These are phyloP conservation scores for Piper betle DNA, from an alignment of 164 flowering plant species.

Conservation along the genomic window DNA sequence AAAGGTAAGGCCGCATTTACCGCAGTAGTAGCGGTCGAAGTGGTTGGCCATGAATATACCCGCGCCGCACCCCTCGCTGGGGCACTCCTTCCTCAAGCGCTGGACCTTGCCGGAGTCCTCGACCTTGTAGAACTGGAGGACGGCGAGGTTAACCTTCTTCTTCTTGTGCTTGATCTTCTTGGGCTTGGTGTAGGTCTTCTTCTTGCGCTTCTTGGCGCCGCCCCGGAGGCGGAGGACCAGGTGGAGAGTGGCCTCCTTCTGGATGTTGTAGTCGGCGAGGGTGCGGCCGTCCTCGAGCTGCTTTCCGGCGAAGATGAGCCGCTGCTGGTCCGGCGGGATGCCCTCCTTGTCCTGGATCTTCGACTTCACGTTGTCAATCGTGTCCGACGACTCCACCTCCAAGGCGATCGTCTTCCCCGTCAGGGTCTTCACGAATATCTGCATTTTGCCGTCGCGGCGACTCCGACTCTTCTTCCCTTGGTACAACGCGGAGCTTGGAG, in stretches of 20 bases:
- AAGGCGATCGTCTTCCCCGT: no score
- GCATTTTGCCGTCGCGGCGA: no score
- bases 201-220: constrained; percentile 54
- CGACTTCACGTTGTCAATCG: no score
- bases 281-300: constrained; percentile 55
- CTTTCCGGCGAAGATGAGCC: constrained; percentile 27
- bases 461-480: no score
- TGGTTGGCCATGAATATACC: constrained; percentile 68
- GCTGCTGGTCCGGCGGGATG: no score
- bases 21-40: constrained; percentile 45
- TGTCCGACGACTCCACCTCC: no score
- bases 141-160: constrained; percentile 58
- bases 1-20: no score
- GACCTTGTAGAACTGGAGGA: constrained; percentile 54
- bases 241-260: constrained; percentile 37
- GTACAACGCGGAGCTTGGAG: no score
- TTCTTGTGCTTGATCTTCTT: constrained; percentile 66
- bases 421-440: no score
- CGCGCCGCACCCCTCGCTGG: constrained; percentile 55
- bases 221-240: constrained; percentile 19
- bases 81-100: constrained; percentile 65
- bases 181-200: constrained; percentile 67
- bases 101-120: constrained; percentile 56
- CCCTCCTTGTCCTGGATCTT: no score
- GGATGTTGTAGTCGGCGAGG: constrained; percentile 56